phyloP scores from a whole-genome alignment of 202 grass and related monocot genomes.

The Alloteropsis angusta region DNA sequence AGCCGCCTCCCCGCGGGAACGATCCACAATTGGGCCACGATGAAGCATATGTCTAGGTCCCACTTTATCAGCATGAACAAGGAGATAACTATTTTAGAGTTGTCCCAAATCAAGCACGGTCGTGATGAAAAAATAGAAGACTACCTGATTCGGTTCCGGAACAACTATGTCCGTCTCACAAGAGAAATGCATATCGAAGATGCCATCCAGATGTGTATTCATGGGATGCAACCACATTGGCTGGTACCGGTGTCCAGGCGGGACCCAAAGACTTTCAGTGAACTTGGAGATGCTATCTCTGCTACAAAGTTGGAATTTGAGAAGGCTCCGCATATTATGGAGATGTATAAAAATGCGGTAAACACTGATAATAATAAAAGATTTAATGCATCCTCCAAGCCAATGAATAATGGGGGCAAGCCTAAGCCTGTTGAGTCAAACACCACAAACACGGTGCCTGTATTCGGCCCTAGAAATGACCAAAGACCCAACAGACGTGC shows the following conservation, averaged over 20 bases:
- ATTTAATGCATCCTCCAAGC: background rate
- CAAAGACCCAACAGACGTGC: too few relatives aligned
- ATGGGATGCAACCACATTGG: background rate
- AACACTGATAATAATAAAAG: background rate
- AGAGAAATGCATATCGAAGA: background rate
- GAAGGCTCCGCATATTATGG: background rate
- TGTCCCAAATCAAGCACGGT: background rate
- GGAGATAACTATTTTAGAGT: background rate
- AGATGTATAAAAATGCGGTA: background rate
- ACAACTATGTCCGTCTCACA: background rate
- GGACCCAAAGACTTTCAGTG: background rate
- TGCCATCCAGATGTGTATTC: background rate
- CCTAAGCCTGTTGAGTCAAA: too few relatives aligned
- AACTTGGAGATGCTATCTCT: background rate
- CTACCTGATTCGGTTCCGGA: background rate
- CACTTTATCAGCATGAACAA: background rate
- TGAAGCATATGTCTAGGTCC: background rate
- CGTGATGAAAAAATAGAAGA: background rate
- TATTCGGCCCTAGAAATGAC: too few relatives aligned
- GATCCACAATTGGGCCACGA: background rate
- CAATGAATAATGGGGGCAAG: background rate
- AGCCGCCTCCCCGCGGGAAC: background rate
- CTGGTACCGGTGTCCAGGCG: background rate
- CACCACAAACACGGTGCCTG: too few relatives aligned
- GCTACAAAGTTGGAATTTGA: background rate